Percentiles rank a stretch among this genome's conserved stretches.
Evolutionary conservation across 768 basidiomycete species (phyloP).

Genomic region (Crucibulum laeve): DNA sequence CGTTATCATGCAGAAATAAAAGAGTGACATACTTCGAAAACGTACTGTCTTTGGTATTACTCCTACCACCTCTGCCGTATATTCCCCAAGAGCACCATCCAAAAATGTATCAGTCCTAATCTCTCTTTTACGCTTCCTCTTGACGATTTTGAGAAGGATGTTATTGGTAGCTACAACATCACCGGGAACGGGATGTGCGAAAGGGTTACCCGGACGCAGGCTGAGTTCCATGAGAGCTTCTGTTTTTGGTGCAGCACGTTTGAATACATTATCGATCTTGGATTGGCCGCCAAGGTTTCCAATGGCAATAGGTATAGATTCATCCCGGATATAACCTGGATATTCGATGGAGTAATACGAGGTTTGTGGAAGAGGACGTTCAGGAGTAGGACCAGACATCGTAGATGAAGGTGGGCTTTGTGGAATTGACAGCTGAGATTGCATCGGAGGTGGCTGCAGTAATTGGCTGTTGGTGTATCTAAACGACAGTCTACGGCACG

Average conservation of each 20-base stretch:
- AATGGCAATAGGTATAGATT: slow-evolving; percentile 60
- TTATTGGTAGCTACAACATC: slow-evolving; percentile 75
- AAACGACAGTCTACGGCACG: no score
- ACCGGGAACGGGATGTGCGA: slow-evolving; percentile 81
- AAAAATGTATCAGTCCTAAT: slow-evolving; percentile 14
- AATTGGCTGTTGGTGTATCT: no score
- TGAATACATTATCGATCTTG: slow-evolving; percentile 74
- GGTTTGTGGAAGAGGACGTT: slow-evolving; percentile 44
- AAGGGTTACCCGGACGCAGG: slow-evolving; percentile 69
- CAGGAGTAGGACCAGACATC: no score
- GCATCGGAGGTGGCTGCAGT: no score
- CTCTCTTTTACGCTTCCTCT: slow-evolving; percentile 51
- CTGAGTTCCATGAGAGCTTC: slow-evolving; percentile 73
- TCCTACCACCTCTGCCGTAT: slow-evolving; percentile 70
- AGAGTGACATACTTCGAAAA: slow-evolving; percentile 72
- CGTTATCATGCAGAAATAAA: background rate
- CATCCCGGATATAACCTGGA: slow-evolving; percentile 73
- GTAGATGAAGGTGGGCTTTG: no score
- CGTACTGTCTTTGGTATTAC: slow-evolving; percentile 77
- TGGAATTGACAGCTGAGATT: no score
- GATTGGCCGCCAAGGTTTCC: slow-evolving; percentile 65
- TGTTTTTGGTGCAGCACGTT: slow-evolving; percentile 54
- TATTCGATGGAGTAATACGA: slow-evolving; percentile 84
- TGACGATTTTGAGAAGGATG: slow-evolving; percentile 81
- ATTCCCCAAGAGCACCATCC: slow-evolving; percentile 55